phyloP scores from a whole-genome alignment of 2,329 filamentous ascomycete genomes.

The Setomelanomma holmii region DNA sequence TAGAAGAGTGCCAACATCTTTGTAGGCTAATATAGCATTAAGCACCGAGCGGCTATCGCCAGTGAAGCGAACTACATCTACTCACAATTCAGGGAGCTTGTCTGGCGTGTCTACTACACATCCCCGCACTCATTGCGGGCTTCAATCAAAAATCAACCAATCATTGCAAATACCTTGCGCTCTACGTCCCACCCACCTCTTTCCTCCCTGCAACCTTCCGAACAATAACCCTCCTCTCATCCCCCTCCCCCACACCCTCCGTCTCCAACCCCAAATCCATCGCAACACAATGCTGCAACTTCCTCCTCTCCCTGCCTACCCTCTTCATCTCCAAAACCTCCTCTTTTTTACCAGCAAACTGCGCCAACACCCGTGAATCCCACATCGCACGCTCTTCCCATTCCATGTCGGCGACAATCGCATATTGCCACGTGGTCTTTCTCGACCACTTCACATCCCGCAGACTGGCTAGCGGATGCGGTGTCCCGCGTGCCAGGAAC shows the following conservation, averaged over 20 bases:
- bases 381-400: background rate
- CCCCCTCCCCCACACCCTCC: background rate
- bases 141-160: background rate
- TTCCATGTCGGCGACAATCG: background rate
- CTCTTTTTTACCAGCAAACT: background rate
- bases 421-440: background rate
- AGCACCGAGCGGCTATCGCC: too few relatives aligned
- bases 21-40: too few relatives aligned
- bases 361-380: background rate
- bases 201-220: background rate
- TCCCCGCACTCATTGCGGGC: too few relatives aligned
- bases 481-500: too few relatives aligned
- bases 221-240: background rate
- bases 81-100: too few relatives aligned
- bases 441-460: background rate
- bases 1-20: too few relatives aligned
- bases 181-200: too few relatives aligned
- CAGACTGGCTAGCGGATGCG: background rate
- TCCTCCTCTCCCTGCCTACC: background rate
- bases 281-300: background rate
- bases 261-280: background rate
- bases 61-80: too few relatives aligned
- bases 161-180: too few relatives aligned
- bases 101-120: too few relatives aligned
- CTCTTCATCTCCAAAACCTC: background rate